These are phyloP conservation scores for Ottelia alismoides DNA, from an alignment of 106 monocot species.

Conservation along the genomic window DNA sequence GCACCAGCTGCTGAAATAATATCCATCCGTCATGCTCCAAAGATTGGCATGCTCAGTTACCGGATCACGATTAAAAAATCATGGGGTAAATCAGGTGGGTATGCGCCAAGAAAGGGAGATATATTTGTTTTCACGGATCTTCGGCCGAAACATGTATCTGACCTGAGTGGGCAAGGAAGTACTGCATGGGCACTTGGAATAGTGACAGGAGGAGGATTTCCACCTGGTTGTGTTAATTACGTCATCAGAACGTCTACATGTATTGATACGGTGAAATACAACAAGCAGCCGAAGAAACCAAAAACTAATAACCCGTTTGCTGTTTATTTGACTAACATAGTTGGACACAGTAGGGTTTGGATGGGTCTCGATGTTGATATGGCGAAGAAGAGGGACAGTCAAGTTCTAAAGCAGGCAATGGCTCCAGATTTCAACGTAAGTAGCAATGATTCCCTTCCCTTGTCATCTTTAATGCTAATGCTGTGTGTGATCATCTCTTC, in stretches of 20 bases:
- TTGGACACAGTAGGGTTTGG: background rate
- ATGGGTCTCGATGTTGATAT: background rate
- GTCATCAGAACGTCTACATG: constrained; percentile 10
- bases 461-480: background rate
- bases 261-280: constrained; percentile 4
- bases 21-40: too few species aligned
- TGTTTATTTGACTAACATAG: background rate
- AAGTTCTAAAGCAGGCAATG: background rate
- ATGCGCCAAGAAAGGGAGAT: constrained; percentile 15
- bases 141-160: constrained; percentile 11
- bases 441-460: background rate
- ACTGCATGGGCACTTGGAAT: too few species aligned
- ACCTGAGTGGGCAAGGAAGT: too few species aligned
- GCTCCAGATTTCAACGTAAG: constrained; percentile 8
- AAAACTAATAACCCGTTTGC: constrained; percentile 9
- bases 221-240: too few species aligned
- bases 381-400: background rate
- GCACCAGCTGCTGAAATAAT: constrained; percentile 18
- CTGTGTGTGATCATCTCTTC: background rate
- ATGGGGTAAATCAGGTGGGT: background rate
- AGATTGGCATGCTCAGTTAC: background rate
- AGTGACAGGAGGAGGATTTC: too few species aligned
- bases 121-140: constrained; percentile 16
- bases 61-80: background rate
- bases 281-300: constrained; percentile 2